Evolutionary conservation across 345 rosid species (phyloP), one percentile per base, ranked within the genome.

Genomic region (Pugionium cornutum): DNA sequence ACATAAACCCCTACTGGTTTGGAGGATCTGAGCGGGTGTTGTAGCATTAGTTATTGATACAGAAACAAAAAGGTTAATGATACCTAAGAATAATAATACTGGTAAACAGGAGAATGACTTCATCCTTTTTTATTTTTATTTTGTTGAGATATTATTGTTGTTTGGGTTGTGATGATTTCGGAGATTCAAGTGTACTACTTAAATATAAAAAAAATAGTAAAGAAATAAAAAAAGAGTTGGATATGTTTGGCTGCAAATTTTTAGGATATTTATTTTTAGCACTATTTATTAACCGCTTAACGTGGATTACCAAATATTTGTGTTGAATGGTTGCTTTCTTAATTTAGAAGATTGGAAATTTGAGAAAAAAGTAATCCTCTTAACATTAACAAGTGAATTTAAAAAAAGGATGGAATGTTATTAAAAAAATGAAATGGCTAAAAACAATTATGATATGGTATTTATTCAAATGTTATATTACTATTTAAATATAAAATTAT

Each of bases 1-100:
- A 47, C 97, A 91, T 1, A 79, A 79, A n/a, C 76, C 81, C 82
- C 79, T 86, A 2, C 88, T 81, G 39, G 80, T 43, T 35, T 51
- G 71, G 72, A 82, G 82, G 28, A 83, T 58, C 4, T 78, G 58
- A n/a, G 40, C 64, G 32, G 54, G 78, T 1, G 80, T 39, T 7
- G 69, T 2, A 2, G 68, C 43, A 29, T 68, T 7, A 35, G 75
- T 28, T 9, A 63, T 75, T 55, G 76, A 58, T 31, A 58, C 31
- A 25, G 49, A 67, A 34, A 41, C 7, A 29, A 60, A 4, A 56
- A 78, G 60, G 51, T 42, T 41, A 45, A 74, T 27, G 56, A 75
- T 52, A 47, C 79, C 49, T 39, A 62, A 25, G 66, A 82, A 70
- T 49, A 75, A 41, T 10, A 67, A 55, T 39, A 75, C 67, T 2